Conservation (phyloP, 495 filamentous ascomycete species). For the Darksidea phi region DNA sequence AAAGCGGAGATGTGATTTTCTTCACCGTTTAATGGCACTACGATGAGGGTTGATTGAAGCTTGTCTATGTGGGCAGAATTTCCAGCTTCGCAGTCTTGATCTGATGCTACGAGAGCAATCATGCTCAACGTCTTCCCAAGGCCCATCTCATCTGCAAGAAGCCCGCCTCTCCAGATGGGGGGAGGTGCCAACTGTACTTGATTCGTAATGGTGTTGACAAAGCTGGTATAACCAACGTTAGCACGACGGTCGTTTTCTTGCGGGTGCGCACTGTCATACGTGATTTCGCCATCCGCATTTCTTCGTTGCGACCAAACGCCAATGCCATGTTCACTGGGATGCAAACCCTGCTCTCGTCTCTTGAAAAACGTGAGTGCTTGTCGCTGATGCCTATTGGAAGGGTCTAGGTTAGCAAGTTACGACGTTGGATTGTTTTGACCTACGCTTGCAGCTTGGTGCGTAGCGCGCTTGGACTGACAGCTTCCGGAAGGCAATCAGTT, state of each 20-base stretch:
- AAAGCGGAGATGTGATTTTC: neutral
- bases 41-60: neutral
- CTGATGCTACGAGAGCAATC: constrained; percentile 8
- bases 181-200: neutral
- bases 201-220: neutral
- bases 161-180: constrained; percentile 2
- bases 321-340: neutral
- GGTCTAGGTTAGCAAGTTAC: neutral
- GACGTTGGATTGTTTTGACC: no score
- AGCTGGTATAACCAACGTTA: neutral
- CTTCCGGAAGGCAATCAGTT: no score
- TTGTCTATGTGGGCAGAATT: neutral
- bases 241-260: no score
- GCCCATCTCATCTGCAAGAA: constrained; percentile 19
- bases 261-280: no score
- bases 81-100: neutral
- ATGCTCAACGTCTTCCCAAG: constrained; percentile 13
- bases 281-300: neutral
- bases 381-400: constrained; percentile 7
- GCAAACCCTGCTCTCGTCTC: neutral
- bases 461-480: no score
- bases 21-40: neutral
- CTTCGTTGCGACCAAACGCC: neutral
- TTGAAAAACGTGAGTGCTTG: constrained; percentile 9
- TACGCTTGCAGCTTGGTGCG: no score